These are phyloP conservation scores for Tranzscheliella williamsii DNA, from an alignment of 1,284 basidiomycete species.

Conservation along the genomic window DNA sequence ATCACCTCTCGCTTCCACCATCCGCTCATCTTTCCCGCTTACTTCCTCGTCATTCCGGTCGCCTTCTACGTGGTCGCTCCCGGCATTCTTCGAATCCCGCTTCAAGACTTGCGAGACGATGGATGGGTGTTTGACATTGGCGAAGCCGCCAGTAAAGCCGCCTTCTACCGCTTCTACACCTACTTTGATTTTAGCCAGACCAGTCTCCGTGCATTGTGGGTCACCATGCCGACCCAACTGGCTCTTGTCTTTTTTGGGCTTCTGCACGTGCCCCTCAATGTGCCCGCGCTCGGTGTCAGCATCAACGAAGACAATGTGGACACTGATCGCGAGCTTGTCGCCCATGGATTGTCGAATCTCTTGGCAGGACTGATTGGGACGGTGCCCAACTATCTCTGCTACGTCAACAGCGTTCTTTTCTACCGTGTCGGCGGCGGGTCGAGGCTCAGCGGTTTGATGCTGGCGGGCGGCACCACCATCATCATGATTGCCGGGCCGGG, in stretches of 20 bases:
- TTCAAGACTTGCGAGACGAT: constrained; percentile 68
- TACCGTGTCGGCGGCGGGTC: constrained; percentile 91
- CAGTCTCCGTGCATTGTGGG: constrained; percentile 56
- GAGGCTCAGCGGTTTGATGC: constrained; percentile 79
- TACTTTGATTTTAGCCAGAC: constrained; percentile 58
- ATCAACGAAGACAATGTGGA: constrained; percentile 84
- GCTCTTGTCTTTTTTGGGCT: constrained; percentile 81
- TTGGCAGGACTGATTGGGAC: constrained; percentile 78
- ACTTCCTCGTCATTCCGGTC: constrained; percentile 79
- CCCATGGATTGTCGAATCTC: constrained; percentile 89
- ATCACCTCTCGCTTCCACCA: constrained; percentile 82
- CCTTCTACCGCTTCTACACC: constrained; percentile 59
- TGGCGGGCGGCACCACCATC: constrained; percentile 74
- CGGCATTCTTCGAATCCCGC: constrained; percentile 69
- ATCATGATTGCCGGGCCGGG: constrained; percentile 81
- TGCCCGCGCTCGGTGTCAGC: constrained; percentile 92
- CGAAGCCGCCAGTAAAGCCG: constrained; percentile 41
- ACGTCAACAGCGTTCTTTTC: constrained; percentile 65
- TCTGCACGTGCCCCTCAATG: constrained; percentile 72
- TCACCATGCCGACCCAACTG: constrained; percentile 63
- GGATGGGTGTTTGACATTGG: constrained; percentile 92
- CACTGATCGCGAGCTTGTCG: constrained; percentile 88
- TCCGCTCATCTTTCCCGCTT: constrained; percentile 88
- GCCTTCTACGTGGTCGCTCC: constrained; percentile 79
- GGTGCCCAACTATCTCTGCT: constrained; percentile 67